Base-by-base conservation (phyloP, 2,329 filamentous ascomycete species). In the Aspergillus transmontanensis region DNA sequence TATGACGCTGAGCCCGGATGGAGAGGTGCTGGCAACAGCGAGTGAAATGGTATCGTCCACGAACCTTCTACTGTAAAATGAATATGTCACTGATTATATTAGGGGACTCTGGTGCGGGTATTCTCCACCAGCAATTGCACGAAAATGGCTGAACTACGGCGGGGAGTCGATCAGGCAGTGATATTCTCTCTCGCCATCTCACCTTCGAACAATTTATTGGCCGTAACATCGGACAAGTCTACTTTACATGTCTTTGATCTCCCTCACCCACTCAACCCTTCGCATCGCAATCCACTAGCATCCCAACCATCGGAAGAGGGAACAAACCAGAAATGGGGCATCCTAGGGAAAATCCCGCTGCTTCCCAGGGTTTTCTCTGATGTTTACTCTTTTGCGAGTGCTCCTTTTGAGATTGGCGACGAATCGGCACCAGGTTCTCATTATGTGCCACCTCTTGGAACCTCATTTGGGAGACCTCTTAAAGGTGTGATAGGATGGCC, bases 241-340 rank as follows among this genome's bases (percentile, higher is more conserved):
- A 99, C 94, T 0, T 84, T 99, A 12, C 95, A 99, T 78, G 86
- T 99, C 43, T 99, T 97, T 74, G 93, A 98, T 73, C 84, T 97
- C 1, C 90, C 90, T 57, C 75, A 78, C 58, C 78, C 79, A 41
- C 72, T 67, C 36, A 75, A 74, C 39, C 63, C 70, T 41, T 68
- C 69, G 4, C 73, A 73, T 62, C 74, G 75, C 64, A 77, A 77
- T 59, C 74, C 76, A 58, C 75, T 74, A 59, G 72, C 76, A n/a
- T 68, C 72, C 23, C 70, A 72, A 39, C 66, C 66, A 34, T 69
- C 73, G 6, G 78, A 78, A 60, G 81, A 84, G 45, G 83, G 85
- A 53, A 80, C 85, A 6, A 85, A 85, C 56, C 89, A 91, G 46
- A 94, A 94, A 81, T 97, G 93, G 91, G 93, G 93, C 1, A 86